Evolutionary conservation across 805 yeast genomes (phyloP), one percentile per base, ranked within the genome.

Genomic region (Hanseniaspora taiwanica): DNA sequence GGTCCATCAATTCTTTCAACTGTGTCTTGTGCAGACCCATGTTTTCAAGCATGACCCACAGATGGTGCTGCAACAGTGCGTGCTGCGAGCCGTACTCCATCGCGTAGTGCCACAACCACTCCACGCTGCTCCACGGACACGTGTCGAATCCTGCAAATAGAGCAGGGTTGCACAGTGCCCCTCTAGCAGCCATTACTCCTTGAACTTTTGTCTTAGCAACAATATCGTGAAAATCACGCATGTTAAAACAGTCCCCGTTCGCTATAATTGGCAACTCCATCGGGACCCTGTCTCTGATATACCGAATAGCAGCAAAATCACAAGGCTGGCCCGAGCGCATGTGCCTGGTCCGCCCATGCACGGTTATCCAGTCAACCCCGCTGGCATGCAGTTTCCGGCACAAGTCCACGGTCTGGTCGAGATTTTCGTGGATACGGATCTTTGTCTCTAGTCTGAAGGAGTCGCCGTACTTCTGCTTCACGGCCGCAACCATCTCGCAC

Each of bases 151-250:
- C 94, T 2, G 81, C 72, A 61, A 91, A 91, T 47, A 91, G 52
- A 0, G 87, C 94, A 0, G 98, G 98, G 56, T 91, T 91, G 21
- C 72, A 65, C 38, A 91, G 62, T 2, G 84, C 65, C 0, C 98
- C 98, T 45, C 98, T 64, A 1, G 83, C 98, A 2, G 96, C 80
- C 98, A 91, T 91, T 6, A 91, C 81, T 6, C 97, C 98, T 55
- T 84, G 91, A 32, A 76, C 85, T 1, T 81, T 80, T 0, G 97
- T 86, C 39, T 56, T 55, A 10, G 70, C 62, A 0, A 74, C 73
- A 21, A 89, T 87, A 16, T 56, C 53, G 34, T 63, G 51, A n/a
- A 81, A 78, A 54, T 85, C 95, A 14, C 66, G 62, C 19, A 76
- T 60, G 0, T 71, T 54, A 52, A 81, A 81, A 52, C 94, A 87